These are phyloP conservation scores for Mallotus repandus DNA, from an alignment of 441 rosid species.

Conservation along the genomic window DNA sequence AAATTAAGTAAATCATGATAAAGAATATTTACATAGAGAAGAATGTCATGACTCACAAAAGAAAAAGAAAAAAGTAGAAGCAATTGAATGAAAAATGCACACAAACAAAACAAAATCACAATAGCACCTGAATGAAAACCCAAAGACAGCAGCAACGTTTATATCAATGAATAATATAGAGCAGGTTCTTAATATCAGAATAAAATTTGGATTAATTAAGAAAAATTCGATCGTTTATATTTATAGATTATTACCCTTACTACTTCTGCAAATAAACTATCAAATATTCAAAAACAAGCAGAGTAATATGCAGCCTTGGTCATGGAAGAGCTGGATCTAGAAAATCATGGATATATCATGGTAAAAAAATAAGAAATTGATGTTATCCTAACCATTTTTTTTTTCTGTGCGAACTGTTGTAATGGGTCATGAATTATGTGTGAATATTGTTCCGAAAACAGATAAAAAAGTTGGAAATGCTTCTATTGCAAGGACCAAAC, in stretches of 20 bases:
- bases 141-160: no score
- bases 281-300: constrained; percentile 78
- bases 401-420: background rate
- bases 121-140: no score
- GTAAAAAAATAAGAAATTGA: constrained; percentile 31
- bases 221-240: background rate
- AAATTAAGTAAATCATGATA: no score
- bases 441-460: constrained; percentile 33
- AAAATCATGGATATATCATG: no score
- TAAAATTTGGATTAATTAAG: background rate
- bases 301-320: constrained; percentile 47
- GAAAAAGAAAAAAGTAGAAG: no score
- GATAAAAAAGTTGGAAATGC: constrained; percentile 72
- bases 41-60: no score
- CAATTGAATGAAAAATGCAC: no score
- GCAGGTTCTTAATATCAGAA: constrained; percentile 19
- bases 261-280: constrained; percentile 87
- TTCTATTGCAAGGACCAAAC: constrained; percentile 74
- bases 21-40: no score
- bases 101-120: no score
- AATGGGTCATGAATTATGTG: background rate
- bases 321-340: no score
- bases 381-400: background rate
- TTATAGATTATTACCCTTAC: constrained; percentile 75
- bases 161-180: no score